phyloP scores from a whole-genome alignment of 2,329 filamentous ascomycete genomes.

The Pseudopithomyces chartarum region DNA sequence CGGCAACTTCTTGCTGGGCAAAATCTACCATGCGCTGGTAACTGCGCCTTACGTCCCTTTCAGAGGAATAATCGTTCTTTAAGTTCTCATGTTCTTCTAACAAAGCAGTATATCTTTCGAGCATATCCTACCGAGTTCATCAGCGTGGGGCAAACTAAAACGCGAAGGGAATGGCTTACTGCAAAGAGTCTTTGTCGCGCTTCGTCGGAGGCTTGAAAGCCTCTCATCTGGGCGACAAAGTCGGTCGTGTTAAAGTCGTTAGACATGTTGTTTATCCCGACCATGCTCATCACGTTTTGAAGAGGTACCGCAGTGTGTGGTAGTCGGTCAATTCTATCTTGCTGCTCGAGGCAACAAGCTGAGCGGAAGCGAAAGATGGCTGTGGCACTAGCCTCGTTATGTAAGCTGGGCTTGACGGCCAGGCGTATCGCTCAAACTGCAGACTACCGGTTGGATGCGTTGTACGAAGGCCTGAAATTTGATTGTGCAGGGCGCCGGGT shows the following conservation, averaged over 20 bases:
- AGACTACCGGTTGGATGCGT: neutral
- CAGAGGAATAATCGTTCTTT: conserved; percentile 37
- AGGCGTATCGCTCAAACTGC: neutral
- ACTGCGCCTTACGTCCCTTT: conserved; percentile 36
- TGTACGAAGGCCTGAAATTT: neutral
- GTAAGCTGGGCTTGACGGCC: neutral
- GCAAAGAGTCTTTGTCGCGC: conserved; percentile 41
- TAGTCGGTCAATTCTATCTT: neutral
- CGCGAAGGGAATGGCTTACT: conserved; percentile 23
- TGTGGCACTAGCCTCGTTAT: neutral
- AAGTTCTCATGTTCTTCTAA: conserved; percentile 30
- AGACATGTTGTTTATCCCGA: conserved; percentile 19
- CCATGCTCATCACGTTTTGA: conserved; percentile 13
- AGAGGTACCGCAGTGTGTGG: neutral
- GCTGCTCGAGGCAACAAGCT: conserved; percentile 6
- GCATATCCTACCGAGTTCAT: conserved; percentile 33
- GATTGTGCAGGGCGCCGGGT: neutral
- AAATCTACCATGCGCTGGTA: conserved; percentile 34
- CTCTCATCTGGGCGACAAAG: conserved; percentile 34
- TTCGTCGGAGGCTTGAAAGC: conserved; percentile 43
- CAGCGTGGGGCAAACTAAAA: conserved; percentile 9
- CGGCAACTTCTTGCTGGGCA: conserved; percentile 21
- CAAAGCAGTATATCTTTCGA: conserved; percentile 32
- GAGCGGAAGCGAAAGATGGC: conserved; percentile 4
- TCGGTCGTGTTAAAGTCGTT: conserved; percentile 24